Base-by-base conservation (phyloP, 169 alveolate genomes). In the Babesia bovis region DNA sequence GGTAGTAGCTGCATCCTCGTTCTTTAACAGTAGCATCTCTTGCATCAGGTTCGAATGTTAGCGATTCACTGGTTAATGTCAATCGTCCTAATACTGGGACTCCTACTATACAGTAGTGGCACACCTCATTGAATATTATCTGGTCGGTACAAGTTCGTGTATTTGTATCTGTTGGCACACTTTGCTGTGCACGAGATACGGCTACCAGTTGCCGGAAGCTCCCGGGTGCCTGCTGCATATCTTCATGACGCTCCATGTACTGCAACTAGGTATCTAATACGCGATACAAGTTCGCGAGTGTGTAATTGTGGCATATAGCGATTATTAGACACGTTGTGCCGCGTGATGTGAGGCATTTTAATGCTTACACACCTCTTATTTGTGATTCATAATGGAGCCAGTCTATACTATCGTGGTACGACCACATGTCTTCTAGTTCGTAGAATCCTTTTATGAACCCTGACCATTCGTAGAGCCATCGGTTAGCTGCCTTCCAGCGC, bases 21-120 rank as follows among this genome's bases (percentile, higher is more conserved):
- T 66, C 89, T 19, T 79, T 67, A 32, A 87, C 93, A 59, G 72
- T 77, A 38, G 70, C 84, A 55, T 87, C 93, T 61, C 93, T 83
- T 44, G 73, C 45, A 56, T 87, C 93, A n/a, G 93, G 93, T 53
- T 87, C 93, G 69, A 87, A 87, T 30, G 87, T 60, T 45, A 87
- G 70, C 10, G 91, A 82, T 61, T 87, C 93, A 35, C 75, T 56
- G 23, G 93, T 87, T 61, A 87, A 66, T n/a, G 89, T 87, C 40
- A 87, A 63, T 32, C 71, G 60, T 0, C 93, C 93, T 44, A 84
- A 70, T 28, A 87, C 73, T 6, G 93, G 79, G 33, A 75, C 57
- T 33, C 74, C 50, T 0, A 81, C 40, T 45, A 87, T 74, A 82
- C 93, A 87, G 53, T 87, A 87, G 65, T 87, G 90, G 67, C 93